A percentile compares a stretch with the other conserved stretches of the same genome.
These are phyloP conservation scores for Epithemia pelagica DNA, from an alignment of 108 stramenopile species.

Conservation along the genomic window DNA sequence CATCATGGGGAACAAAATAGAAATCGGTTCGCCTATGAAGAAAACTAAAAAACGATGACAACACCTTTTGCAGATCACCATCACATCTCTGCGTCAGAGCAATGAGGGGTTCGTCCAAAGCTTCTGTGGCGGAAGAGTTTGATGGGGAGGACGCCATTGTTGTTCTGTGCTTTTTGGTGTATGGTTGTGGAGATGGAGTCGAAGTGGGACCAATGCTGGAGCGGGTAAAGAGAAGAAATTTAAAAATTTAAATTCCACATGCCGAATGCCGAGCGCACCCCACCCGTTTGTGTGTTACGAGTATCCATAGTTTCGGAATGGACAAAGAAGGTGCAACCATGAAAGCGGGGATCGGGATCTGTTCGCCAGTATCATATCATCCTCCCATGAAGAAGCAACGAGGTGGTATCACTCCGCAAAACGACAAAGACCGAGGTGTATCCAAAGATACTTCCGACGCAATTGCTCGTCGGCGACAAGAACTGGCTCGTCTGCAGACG, in stretches of 20 bases:
- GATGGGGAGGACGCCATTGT: too few species aligned
- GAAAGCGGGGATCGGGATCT: neutral
- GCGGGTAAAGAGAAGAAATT: too few species aligned
- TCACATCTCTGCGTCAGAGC: constrained; percentile 60
- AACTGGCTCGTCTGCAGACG: constrained; percentile 4
- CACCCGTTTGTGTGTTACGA: too few species aligned
- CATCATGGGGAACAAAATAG: constrained; percentile 64
- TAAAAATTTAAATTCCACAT: too few species aligned
- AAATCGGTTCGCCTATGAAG: constrained; percentile 83
- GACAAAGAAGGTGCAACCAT: too few species aligned
- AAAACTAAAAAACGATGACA: constrained; percentile 76
- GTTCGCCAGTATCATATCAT: neutral
- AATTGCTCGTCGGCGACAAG: constrained; percentile 36
- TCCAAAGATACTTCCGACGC: constrained; percentile 26
- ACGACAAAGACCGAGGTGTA: neutral
- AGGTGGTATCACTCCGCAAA: constrained; percentile 5
- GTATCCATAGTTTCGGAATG: too few species aligned
- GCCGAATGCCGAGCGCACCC: too few species aligned
- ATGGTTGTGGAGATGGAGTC: too few species aligned
- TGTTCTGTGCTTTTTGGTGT: too few species aligned
- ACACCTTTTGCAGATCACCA: constrained; percentile 66
- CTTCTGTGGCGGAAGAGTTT: too few species aligned
- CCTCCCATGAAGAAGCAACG: constrained; percentile 11
- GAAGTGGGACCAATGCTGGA: too few species aligned
- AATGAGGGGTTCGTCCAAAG: constrained; percentile 51